Conservation (phyloP, 2,329 filamentous ascomycete species). For the Elsinoe fawcettii region DNA sequence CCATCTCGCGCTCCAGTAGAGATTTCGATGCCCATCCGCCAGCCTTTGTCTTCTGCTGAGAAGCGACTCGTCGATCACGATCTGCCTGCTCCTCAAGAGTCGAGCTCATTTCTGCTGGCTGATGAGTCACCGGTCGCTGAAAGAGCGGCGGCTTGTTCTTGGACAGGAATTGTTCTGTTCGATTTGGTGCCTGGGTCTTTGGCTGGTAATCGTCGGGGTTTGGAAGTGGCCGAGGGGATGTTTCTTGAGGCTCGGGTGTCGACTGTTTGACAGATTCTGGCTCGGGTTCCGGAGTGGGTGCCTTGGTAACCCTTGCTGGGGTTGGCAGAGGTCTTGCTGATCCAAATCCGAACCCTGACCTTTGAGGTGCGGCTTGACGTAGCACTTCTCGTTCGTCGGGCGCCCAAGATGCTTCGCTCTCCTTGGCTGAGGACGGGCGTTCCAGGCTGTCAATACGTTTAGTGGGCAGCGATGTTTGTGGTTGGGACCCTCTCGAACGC, state of each 20-base stretch:
- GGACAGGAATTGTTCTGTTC: constrained; percentile 53
- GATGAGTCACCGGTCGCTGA: constrained; percentile 30
- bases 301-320: constrained; percentile 19
- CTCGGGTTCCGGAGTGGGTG: constrained; percentile 32
- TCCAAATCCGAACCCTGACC: constrained; percentile 25
- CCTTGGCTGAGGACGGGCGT: constrained; percentile 34
- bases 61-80: constrained; percentile 51
- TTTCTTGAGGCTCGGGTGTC: constrained; percentile 21
- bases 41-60: constrained; percentile 55
- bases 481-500: constrained; percentile 34
- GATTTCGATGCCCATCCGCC: constrained; percentile 60
- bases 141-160: constrained; percentile 45
- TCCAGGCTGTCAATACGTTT: constrained; percentile 11
- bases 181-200: constrained; percentile 29
- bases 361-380: constrained; percentile 35
- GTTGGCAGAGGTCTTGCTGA: constrained; percentile 27
- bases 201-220: constrained; percentile 23
- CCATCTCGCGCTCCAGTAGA: constrained; percentile 71
- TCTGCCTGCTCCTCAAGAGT: constrained; percentile 50
- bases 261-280: constrained; percentile 36
- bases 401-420: constrained; percentile 57
- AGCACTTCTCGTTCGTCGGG: constrained; percentile 59
- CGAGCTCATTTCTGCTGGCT: constrained; percentile 46
- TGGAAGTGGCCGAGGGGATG: constrained; percentile 21
- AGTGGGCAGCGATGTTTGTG: constrained; percentile 24